These are phyloP conservation scores for Gliomastix tumulicola DNA, from an alignment of 2,329 filamentous ascomycete species.

Conservation along the genomic window DNA sequence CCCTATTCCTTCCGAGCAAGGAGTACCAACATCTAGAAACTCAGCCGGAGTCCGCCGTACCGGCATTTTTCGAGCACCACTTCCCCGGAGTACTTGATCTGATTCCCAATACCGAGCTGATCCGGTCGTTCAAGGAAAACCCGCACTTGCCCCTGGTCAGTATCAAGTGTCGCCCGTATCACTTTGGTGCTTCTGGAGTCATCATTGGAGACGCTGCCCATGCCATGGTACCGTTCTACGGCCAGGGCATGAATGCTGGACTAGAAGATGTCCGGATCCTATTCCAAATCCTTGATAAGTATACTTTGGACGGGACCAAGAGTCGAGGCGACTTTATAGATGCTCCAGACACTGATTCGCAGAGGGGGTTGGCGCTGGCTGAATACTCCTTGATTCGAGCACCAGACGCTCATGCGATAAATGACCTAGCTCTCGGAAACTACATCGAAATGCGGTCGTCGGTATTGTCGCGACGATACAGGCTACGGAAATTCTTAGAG, in stretches of 20 bases:
- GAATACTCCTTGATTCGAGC: conserved; percentile 71
- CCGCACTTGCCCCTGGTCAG: conserved; percentile 89
- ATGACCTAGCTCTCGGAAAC: conserved; percentile 83
- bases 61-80: conserved; percentile 70
- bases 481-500: conserved; percentile 77
- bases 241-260: conserved; percentile 95
- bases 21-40: conserved; percentile 64
- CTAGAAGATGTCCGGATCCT: conserved; percentile 89
- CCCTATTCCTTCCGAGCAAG: conserved; percentile 73
- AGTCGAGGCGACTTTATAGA: conserved; percentile 23
- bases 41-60: conserved; percentile 49
- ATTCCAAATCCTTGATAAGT: conserved; percentile 72
- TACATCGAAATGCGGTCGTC: conserved; percentile 90
- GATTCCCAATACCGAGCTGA: conserved; percentile 61
- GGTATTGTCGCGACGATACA: conserved; percentile 71
- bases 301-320: conserved; percentile 42
- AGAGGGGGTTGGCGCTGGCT: conserved; percentile 58
- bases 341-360: conserved; percentile 31
- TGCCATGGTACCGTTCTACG: conserved; percentile 98
- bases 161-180: conserved; percentile 87
- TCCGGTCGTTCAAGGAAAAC: conserved; percentile 69
- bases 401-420: conserved; percentile 81
- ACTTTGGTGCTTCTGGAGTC: conserved; percentile 68
- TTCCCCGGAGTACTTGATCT: conserved; percentile 80
- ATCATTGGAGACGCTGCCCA: conserved; percentile 93